Conservation (phyloP, 306 rosid genomes). For the Lagenaria siceraria region DNA sequence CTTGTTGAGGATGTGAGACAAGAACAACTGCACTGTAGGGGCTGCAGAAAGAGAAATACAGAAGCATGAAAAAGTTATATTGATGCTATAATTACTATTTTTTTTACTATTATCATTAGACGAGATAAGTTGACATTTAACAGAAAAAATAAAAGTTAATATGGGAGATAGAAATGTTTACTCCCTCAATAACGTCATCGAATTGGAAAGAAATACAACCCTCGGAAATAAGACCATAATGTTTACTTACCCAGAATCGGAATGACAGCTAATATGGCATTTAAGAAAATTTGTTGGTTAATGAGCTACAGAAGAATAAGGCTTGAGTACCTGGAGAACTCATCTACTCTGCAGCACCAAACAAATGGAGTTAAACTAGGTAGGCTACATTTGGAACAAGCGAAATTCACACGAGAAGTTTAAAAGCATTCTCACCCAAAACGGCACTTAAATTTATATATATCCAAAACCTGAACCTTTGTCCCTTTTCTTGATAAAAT, state of each 20-base stretch:
- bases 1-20: constrained; percentile 44
- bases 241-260: not conserved
- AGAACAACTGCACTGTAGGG: constrained; percentile 60
- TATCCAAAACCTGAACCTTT: not conserved
- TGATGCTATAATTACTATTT: not conserved
- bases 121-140: not conserved
- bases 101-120: not conserved
- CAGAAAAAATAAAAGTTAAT: not conserved
- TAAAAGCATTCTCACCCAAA: not conserved
- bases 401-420: not conserved
- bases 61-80: not conserved
- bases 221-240: not conserved
- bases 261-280: not conserved
- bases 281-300: not conserved
- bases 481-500: not conserved
- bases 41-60: constrained; percentile 35
- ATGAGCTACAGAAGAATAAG: constrained; percentile 7
- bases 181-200: not conserved
- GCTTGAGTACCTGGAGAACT: constrained; percentile 63
- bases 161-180: not conserved
- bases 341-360: constrained; percentile 70
- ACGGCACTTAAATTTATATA: not conserved
- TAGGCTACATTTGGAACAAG: not conserved
- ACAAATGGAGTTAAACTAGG: constrained; percentile 9
- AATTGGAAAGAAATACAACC: not conserved